Conservation (phyloP, 2,329 filamentous ascomycete genomes). For the Dactylellina haptotyla region DNA sequence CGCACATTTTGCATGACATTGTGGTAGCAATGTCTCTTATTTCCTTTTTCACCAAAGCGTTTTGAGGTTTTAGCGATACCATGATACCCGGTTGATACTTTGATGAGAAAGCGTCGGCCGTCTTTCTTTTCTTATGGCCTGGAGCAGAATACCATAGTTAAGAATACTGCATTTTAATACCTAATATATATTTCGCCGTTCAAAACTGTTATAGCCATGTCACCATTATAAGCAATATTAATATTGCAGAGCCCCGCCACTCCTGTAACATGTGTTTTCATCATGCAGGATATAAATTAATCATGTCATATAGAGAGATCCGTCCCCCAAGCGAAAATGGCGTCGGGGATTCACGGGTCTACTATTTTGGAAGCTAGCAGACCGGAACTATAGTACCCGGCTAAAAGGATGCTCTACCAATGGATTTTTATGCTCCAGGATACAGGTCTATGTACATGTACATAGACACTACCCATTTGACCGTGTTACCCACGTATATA, state of each 20-base stretch:
- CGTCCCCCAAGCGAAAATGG: no score
- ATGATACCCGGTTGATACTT: constrained; percentile 50
- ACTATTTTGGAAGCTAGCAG: no score
- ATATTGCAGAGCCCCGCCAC: no score
- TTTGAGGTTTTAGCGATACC: constrained; percentile 15
- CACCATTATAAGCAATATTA: no score
- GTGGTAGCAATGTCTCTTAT: constrained; percentile 15
- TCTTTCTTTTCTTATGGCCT: constrained; percentile 25
- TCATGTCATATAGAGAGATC: neutral
- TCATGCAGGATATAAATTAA: neutral
- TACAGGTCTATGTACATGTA: no score
- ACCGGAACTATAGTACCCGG: no score
- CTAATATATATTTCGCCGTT: neutral
- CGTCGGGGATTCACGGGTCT: no score
- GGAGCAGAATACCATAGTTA: constrained; percentile 9
- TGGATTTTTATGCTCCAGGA: no score
- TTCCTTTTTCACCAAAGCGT: constrained; percentile 10
- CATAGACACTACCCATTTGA: no score
- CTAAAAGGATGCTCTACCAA: no score
- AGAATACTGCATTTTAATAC: constrained; percentile 19
- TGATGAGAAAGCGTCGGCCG: constrained; percentile 36
- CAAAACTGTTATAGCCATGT: neutral
- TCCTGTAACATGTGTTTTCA: neutral
- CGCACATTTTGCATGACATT: constrained; percentile 30
- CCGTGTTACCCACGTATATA: no score